These are phyloP conservation scores for Arachnopeziza araneosa DNA, from an alignment of 2,329 filamentous ascomycete genomes.

Conservation along the genomic window DNA sequence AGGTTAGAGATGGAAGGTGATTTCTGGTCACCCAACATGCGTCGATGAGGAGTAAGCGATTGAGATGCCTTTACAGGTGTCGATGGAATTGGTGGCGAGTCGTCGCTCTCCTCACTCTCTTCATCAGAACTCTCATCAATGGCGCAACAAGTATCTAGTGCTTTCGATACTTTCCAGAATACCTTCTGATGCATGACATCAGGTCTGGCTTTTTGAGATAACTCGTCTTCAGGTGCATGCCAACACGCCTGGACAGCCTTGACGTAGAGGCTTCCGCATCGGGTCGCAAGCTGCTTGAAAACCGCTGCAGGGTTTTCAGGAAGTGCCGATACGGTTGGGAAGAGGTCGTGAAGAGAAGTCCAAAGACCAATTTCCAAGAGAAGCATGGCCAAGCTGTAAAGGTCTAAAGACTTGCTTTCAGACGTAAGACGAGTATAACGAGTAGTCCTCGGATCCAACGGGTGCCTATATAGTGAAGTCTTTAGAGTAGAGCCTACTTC, in stretches of 20 bases:
- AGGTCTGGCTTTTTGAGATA: conserved; percentile 40
- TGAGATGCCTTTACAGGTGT: conserved; percentile 16
- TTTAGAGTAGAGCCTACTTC: conserved; percentile 9
- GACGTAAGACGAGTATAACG: conserved; percentile 45
- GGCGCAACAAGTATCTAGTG: conserved; percentile 55
- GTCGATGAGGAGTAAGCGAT: conserved; percentile 17
- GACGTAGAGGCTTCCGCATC: conserved; percentile 68
- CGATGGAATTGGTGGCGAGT: conserved; percentile 33
- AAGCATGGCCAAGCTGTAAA: conserved; percentile 69
- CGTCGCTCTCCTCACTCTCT: conserved; percentile 44
- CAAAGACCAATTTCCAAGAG: conserved; percentile 72
- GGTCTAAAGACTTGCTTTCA: conserved; percentile 56
- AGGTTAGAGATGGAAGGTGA: conserved; percentile 8
- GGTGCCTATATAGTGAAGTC: conserved; percentile 51
- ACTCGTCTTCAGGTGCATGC: conserved; percentile 60
- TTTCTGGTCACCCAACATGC: conserved; percentile 16
- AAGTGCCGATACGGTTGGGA: conserved; percentile 21
- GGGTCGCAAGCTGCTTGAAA: conserved; percentile 35
- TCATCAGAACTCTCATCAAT: conserved; percentile 53
- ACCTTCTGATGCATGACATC: conserved; percentile 52
- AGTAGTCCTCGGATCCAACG: conserved; percentile 52
- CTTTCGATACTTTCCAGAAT: conserved; percentile 44
- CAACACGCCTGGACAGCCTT: conserved; percentile 69
- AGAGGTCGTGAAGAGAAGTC: conserved; percentile 49
- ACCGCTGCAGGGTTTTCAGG: conserved; percentile 22